phyloP scores from a whole-genome alignment of 495 filamentous ascomycete genomes.

The Recurvomyces mirabilis region DNA sequence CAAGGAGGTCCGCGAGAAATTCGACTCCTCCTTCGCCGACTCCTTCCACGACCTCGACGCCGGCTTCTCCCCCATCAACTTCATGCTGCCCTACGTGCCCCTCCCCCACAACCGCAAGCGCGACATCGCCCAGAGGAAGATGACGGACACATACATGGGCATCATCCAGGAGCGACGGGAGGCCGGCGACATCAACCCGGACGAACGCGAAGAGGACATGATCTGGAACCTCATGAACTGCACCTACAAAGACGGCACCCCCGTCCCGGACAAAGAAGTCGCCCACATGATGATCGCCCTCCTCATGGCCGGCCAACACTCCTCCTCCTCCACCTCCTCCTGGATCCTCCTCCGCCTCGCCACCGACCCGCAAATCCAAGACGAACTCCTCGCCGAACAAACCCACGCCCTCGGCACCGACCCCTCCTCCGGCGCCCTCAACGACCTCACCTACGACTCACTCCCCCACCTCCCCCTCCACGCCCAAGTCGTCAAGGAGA shows the following conservation, averaged over 20 bases:
- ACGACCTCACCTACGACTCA: conserved; percentile 43
- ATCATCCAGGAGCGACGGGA: conserved; percentile 45
- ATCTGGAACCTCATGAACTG: conserved; percentile 58
- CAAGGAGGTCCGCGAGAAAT: conserved; percentile 50
- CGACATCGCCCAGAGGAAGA: conserved; percentile 45
- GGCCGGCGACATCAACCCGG: conserved; percentile 7
- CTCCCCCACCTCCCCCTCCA: conserved; percentile 45
- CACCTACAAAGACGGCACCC: conserved; percentile 50
- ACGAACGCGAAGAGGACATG: conserved; percentile 44
- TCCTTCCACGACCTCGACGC: conserved; percentile 56
- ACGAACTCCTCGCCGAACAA: conserved; percentile 50
- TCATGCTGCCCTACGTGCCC: conserved; percentile 52
- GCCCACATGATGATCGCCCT: conserved; percentile 61
- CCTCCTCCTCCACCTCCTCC: conserved; percentile 45
- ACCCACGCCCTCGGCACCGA: conserved; percentile 39
- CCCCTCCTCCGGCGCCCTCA: conserved; percentile 27
- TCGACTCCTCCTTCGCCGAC: conserved; percentile 52
- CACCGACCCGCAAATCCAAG: conserved; percentile 42
- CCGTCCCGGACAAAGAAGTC: conserved; percentile 49
- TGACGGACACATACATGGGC: conserved; percentile 48
- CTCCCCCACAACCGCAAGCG: conserved; percentile 52
- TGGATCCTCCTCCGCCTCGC: conserved; percentile 53
- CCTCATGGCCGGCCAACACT: conserved; percentile 57
- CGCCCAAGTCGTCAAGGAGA: conserved; percentile 48
- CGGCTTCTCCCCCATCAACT: conserved; percentile 56